These are phyloP conservation scores for Hymenoscyphus salicellus DNA, from an alignment of 2,329 filamentous ascomycete species.

Conservation along the genomic window DNA sequence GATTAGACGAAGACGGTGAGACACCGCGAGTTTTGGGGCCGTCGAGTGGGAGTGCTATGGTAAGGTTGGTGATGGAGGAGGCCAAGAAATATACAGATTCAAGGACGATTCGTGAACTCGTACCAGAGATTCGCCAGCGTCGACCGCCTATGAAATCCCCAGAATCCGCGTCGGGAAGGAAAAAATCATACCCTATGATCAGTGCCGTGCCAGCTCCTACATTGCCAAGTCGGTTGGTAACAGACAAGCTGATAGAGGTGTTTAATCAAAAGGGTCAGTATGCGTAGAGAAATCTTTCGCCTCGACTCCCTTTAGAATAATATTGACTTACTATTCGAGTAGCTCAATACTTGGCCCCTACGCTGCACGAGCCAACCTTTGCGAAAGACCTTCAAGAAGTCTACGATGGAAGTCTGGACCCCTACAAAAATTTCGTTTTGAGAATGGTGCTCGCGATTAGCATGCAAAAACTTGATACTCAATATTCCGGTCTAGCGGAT, in stretches of 20 bases:
- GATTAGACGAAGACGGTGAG: constrained; percentile 81
- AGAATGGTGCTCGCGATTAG: constrained; percentile 93
- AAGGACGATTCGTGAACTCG: constrained; percentile 86
- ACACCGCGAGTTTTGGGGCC: constrained; percentile 84
- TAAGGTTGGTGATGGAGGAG: constrained; percentile 90
- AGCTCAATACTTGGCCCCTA: constrained; percentile 87
- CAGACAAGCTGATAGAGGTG: constrained; percentile 76
- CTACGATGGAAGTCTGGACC: constrained; percentile 70
- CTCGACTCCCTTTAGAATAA: neutral
- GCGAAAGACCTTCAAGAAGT: constrained; percentile 74
- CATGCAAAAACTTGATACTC: constrained; percentile 83
- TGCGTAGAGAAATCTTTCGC: neutral
- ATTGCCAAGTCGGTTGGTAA: constrained; percentile 70
- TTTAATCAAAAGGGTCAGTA: constrained; percentile 77
- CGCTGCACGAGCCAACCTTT: constrained; percentile 80
- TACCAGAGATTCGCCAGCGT: constrained; percentile 68
- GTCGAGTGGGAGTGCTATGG: constrained; percentile 94
- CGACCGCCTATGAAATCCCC: constrained; percentile 65
- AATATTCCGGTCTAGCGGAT: constrained; percentile 90
- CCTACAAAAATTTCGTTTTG: constrained; percentile 83
- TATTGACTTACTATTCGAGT: constrained; percentile 19
- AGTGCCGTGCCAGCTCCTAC: constrained; percentile 76
- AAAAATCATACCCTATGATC: constrained; percentile 86
- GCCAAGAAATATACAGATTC: constrained; percentile 91
- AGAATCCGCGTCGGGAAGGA: constrained; percentile 54